phyloP scores from a whole-genome alignment of 2,329 filamentous ascomycete genomes.

The Periconia digitata region DNA sequence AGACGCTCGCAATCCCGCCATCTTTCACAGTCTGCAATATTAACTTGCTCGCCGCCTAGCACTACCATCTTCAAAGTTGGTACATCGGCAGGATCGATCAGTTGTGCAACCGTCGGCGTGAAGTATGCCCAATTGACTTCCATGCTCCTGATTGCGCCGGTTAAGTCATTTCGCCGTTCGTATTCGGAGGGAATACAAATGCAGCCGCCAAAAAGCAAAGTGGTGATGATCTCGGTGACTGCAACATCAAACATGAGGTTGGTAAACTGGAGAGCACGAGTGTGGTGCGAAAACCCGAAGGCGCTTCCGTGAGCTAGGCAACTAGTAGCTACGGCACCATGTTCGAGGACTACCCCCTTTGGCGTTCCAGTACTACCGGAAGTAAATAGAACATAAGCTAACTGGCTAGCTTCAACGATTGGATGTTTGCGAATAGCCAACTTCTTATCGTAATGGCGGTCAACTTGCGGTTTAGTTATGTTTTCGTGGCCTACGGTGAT shows the following conservation, averaged over 20 bases:
- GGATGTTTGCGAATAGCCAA: too few species aligned
- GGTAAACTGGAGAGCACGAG: slow-evolving; percentile 52
- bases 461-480: too few species aligned
- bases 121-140: slow-evolving; percentile 1
- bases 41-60: too few species aligned
- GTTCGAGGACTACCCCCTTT: slow-evolving; percentile 58
- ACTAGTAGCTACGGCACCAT: slow-evolving; percentile 8
- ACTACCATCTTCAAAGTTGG: too few species aligned
- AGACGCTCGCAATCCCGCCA: too few species aligned
- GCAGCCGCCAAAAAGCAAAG: slow-evolving; percentile 60
- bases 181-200: slow-evolving; percentile 59
- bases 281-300: background rate
- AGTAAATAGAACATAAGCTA: slow-evolving; percentile 53
- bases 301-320: slow-evolving; percentile 1
- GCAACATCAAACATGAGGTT: slow-evolving; percentile 60
- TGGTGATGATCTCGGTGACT: slow-evolving; percentile 57
- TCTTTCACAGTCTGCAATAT: too few species aligned
- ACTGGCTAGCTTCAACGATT: too few species aligned
- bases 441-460: too few species aligned
- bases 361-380: slow-evolving; percentile 45
- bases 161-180: slow-evolving; percentile 57
- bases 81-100: too few species aligned
- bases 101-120: too few species aligned
- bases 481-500: too few species aligned
- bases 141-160: slow-evolving; percentile 47